Evolutionary conservation across 2,329 filamentous ascomycete species (phyloP).

Genomic region (Fusarium concolor): DNA sequence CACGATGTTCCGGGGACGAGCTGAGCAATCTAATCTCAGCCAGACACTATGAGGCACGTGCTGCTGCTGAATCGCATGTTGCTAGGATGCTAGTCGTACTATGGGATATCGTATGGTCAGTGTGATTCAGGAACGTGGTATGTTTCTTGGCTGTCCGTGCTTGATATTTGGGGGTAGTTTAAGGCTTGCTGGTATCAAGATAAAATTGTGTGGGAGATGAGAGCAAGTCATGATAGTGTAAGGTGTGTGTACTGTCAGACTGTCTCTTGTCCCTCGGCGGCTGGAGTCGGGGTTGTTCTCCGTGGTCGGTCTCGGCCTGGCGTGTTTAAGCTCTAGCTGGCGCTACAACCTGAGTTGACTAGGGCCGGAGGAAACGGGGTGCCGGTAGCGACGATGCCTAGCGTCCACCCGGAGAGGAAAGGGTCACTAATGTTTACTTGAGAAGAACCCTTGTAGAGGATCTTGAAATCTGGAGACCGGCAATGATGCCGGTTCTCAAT

Average conservation of each 20-base stretch:
- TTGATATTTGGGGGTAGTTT: conserved; percentile 8
- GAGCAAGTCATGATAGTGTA: background rate
- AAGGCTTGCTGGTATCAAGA: background rate
- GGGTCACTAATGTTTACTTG: conserved; percentile 24
- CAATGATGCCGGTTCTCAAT: conserved; percentile 30
- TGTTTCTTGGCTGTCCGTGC: conserved; percentile 20
- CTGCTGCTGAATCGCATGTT: conserved; percentile 42
- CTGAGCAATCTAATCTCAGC: conserved; percentile 24
- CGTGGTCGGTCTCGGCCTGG: conserved; percentile 39
- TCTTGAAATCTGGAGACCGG: conserved; percentile 33
- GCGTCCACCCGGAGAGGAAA: conserved; percentile 19
- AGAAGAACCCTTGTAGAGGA: conserved; percentile 27
- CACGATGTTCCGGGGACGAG: conserved; percentile 26
- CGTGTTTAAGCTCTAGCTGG: conserved; percentile 36
- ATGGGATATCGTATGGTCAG: conserved; percentile 23
- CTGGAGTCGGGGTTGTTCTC: conserved; percentile 29
- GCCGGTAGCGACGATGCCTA: conserved; percentile 27
- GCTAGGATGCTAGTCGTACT: conserved; percentile 38
- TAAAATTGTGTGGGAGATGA: background rate
- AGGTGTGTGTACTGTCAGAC: background rate
- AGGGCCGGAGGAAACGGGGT: conserved; percentile 38
- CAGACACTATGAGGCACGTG: conserved; percentile 41
- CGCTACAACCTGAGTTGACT: conserved; percentile 21
- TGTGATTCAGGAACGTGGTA: conserved; percentile 9
- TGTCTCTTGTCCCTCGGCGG: conserved; percentile 15